Percentiles rank a stretch among this genome's conserved stretches.
Conservation (phyloP, 345 rosid genomes). For the Syzygium aromaticum region DNA sequence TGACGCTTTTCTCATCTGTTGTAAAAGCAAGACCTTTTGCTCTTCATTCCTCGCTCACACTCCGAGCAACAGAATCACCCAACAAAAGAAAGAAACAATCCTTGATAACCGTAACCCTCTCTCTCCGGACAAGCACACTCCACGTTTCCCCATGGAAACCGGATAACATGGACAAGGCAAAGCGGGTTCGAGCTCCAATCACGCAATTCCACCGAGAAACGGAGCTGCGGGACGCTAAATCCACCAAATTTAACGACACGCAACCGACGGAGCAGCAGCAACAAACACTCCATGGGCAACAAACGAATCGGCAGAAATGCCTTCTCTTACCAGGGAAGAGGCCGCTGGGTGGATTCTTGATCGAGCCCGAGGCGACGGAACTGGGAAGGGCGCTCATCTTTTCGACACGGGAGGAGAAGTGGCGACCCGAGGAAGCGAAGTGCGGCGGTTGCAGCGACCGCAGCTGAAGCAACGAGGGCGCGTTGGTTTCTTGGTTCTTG, state of each 20-base stretch:
- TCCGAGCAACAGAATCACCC: background rate
- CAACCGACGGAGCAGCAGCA: background rate
- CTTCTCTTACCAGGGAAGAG: conserved; percentile 9
- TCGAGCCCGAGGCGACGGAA: background rate
- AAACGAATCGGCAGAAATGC: background rate
- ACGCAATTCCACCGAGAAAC: background rate
- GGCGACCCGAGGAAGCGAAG: background rate
- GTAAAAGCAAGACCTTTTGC: background rate
- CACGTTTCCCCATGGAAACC: background rate
- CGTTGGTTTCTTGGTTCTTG: background rate
- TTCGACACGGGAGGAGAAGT: background rate
- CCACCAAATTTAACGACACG: background rate
- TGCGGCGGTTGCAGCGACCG: background rate
- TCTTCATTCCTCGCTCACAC: background rate
- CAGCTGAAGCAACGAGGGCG: background rate
- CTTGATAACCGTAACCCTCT: background rate
- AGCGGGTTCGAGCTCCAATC: background rate
- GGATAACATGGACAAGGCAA: background rate
- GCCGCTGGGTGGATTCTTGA: conserved; percentile 1
- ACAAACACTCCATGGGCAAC: background rate
- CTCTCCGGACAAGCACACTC: background rate
- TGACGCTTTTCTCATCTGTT: background rate
- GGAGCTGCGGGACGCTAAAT: background rate
- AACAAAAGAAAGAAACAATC: background rate
- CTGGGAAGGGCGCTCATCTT: conserved; percentile 11